A percentile compares a stretch with the other conserved stretches of the same genome.
phyloP scores from a whole-genome alignment of 495 filamentous ascomycete genomes.

The Neurospora intermedia region DNA sequence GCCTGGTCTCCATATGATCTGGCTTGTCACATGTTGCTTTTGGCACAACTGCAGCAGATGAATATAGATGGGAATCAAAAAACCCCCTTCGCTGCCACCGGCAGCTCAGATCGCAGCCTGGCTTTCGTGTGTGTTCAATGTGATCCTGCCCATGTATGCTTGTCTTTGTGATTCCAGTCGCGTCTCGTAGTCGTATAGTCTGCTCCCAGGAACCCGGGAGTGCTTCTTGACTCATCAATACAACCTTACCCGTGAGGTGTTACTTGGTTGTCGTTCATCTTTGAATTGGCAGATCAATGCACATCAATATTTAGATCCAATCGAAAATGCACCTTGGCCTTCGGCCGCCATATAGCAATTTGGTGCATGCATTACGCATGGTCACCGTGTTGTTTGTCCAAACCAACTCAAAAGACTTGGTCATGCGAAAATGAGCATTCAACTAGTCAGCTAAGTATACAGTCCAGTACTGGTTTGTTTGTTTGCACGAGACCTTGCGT shows the following conservation, averaged over 20 bases:
- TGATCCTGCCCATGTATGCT: neutral
- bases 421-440: neutral
- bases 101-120: neutral
- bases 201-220: neutral
- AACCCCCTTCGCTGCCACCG: slow-evolving; percentile 1
- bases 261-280: neutral
- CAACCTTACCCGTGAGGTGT: neutral
- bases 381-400: neutral
- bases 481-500: too few relatives aligned
- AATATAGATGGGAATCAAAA: slow-evolving; percentile 25
- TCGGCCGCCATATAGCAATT: neutral
- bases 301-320: neutral
- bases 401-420: neutral
- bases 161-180: neutral
- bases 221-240: neutral
- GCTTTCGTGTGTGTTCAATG: neutral
- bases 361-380: neutral
- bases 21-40: slow-evolving; percentile 43
- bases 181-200: neutral
- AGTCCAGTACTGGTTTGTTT: too few relatives aligned
- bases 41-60: slow-evolving; percentile 37
- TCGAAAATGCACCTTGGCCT: neutral
- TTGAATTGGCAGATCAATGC: neutral
- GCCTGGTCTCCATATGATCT: slow-evolving; percentile 55
- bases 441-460: neutral